These are phyloP conservation scores for Phytophthora palmivora DNA, from an alignment of 352 stramenopile genomes.

Conservation along the genomic window DNA sequence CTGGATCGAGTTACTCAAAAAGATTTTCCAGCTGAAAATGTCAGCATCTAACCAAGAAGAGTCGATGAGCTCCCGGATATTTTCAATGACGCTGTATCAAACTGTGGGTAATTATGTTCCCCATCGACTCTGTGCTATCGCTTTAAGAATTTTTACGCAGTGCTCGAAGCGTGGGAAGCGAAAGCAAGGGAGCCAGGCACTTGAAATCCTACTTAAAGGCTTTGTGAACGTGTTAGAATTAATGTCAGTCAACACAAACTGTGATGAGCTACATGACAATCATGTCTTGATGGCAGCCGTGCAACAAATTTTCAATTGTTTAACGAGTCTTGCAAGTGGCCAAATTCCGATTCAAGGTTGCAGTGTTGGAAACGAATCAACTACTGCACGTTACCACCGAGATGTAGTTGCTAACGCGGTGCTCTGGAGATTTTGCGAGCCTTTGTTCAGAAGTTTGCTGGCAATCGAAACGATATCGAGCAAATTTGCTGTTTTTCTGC, in stretches of 20 bases:
- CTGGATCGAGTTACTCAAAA: slow-evolving; percentile 14
- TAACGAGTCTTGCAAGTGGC: slow-evolving; percentile 11
- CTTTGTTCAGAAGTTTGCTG: slow-evolving; percentile 30
- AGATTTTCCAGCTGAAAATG: slow-evolving; percentile 12
- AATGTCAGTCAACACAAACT: slow-evolving; percentile 2
- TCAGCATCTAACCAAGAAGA: not conserved
- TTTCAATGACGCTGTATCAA: slow-evolving; percentile 1
- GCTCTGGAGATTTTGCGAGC: slow-evolving; percentile 43
- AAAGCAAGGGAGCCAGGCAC: slow-evolving; percentile 4
- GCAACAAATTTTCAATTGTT: slow-evolving; percentile 15
- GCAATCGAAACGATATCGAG: slow-evolving; percentile 17
- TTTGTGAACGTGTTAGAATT: slow-evolving; percentile 17
- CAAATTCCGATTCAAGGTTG: slow-evolving; percentile 1
- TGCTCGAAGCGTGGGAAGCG: slow-evolving; percentile 5
- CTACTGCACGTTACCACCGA: slow-evolving; percentile 2
- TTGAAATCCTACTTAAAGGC: slow-evolving; percentile 14
- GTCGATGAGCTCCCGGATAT: not conserved
- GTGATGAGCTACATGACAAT: slow-evolving; percentile 6
- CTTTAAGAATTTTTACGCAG: slow-evolving; percentile 14
- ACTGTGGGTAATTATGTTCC: slow-evolving; percentile 8
- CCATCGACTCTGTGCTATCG: slow-evolving; percentile 5
- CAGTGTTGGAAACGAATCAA: not conserved
- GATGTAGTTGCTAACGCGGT: slow-evolving; percentile 22
- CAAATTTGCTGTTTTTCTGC: slow-evolving; percentile 15
- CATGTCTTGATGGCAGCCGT: slow-evolving; percentile 7